Evolutionary conservation across 768 basidiomycete genomes (phyloP).

Genomic region (Lactarius deliciosus): DNA sequence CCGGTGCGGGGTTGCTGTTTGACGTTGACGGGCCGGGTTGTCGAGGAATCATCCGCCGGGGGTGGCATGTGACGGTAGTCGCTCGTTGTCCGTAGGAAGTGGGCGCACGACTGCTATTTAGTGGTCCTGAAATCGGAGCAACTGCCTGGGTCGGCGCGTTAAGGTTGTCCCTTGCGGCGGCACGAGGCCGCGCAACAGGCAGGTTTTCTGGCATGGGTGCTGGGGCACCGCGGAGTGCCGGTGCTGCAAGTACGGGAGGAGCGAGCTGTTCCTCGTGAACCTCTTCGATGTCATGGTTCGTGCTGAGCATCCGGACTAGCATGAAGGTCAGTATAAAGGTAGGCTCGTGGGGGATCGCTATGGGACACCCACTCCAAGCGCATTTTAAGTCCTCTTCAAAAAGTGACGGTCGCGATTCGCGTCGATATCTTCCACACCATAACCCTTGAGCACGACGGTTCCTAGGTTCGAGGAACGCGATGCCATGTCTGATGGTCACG

Average conservation of each 20-base stretch:
- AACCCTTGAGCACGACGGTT: conserved; percentile 58
- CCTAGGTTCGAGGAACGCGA: conserved; percentile 74
- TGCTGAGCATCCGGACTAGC: conserved; percentile 21
- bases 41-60: background rate
- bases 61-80: background rate
- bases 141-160: background rate
- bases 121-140: conserved; percentile 4
- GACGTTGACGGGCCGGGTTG: background rate
- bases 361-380: conserved; percentile 58
- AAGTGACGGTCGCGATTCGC: conserved; percentile 57
- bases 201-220: background rate
- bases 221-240: background rate
- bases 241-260: conserved; percentile 4
- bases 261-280: conserved; percentile 4
- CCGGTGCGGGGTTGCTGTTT: background rate
- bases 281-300: conserved; percentile 6
- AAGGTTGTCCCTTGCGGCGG: background rate
- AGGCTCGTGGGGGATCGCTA: background rate
- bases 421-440: conserved; percentile 66
- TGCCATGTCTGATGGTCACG: conserved; percentile 64
- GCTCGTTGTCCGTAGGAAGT: background rate
- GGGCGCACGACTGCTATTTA: background rate
- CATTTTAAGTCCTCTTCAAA: conserved; percentile 52
- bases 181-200: background rate
- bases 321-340: conserved; percentile 4